Percentiles rank a stretch among this genome's conserved stretches.
Evolutionary conservation across 2,329 filamentous ascomycete species (phyloP).

Genomic region (Alternaria sp.): DNA sequence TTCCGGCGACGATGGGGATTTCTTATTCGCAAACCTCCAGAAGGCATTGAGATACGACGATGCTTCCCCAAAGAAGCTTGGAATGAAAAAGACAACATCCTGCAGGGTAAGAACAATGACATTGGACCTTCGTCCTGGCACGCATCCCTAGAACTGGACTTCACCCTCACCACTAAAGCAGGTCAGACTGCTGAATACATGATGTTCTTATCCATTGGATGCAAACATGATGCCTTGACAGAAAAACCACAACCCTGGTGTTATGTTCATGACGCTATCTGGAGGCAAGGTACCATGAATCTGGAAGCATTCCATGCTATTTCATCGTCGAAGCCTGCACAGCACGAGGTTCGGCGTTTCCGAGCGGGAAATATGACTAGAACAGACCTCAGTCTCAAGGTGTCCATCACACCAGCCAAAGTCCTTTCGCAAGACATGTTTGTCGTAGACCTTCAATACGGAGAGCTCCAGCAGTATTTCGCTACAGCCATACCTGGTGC

Average conservation of each 20-base stretch:
- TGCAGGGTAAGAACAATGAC: conserved; percentile 6
- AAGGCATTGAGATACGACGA: not conserved
- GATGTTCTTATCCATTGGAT: conserved; percentile 11
- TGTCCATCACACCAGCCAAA: not conserved
- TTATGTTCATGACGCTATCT: conserved; percentile 4
- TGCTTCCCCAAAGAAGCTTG: conserved; percentile 8
- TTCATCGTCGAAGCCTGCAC: not conserved
- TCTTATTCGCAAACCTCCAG: conserved; percentile 10
- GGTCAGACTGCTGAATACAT: not conserved
- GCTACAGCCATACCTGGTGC: no score
- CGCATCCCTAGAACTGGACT: not conserved
- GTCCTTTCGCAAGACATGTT: conserved; percentile 22
- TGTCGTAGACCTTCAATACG: conserved; percentile 11
- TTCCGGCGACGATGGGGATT: conserved; percentile 13
- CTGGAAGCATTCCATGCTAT: not conserved
- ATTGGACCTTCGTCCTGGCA: not conserved
- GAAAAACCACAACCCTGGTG: conserved; percentile 13
- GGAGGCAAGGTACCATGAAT: not conserved
- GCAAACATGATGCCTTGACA: not conserved
- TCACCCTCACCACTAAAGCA: not conserved
- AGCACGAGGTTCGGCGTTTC: not conserved
- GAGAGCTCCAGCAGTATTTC: not conserved
- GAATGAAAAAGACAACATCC: conserved; percentile 11
- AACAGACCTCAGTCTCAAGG: not conserved
- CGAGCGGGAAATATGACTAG: not conserved